Conservation (phyloP, 2,329 filamentous ascomycete genomes). For the Phaeophleospora eucalypticola region DNA sequence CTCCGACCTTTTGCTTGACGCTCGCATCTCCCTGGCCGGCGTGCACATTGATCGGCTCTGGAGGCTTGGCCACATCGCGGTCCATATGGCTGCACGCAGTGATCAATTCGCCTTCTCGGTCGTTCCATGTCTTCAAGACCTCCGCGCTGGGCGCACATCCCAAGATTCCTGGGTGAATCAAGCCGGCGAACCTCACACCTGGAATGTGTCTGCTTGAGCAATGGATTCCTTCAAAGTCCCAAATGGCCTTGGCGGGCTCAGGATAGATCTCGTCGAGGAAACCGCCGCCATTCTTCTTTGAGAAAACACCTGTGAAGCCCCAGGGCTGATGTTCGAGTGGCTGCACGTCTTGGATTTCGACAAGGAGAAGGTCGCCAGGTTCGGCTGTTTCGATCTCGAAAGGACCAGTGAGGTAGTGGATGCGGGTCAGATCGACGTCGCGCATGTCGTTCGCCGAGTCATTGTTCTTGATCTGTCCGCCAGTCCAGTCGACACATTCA, state of each 20-base stretch:
- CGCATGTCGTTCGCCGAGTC: constrained; percentile 85
- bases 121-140: constrained; percentile 77
- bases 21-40: constrained; percentile 58
- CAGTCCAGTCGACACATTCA: constrained; percentile 75
- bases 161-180: constrained; percentile 89
- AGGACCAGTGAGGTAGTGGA: constrained; percentile 86
- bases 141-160: constrained; percentile 80
- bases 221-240: constrained; percentile 74
- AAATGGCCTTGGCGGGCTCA: constrained; percentile 70
- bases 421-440: constrained; percentile 75
- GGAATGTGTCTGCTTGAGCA: constrained; percentile 84
- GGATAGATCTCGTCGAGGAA: constrained; percentile 87
- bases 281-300: constrained; percentile 72
- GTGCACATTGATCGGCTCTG: constrained; percentile 67
- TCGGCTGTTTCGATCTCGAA: constrained; percentile 82
- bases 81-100: constrained; percentile 60
- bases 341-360: constrained; percentile 92
- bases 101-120: constrained; percentile 76
- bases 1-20: constrained; percentile 63
- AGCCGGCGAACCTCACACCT: constrained; percentile 74
- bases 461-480: constrained; percentile 80
- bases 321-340: constrained; percentile 80
- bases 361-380: constrained; percentile 77
- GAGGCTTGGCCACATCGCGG: constrained; percentile 72
- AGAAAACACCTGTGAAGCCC: constrained; percentile 85